Evolutionary conservation across 2,329 filamentous ascomycete species (phyloP).

Genomic region (Xylaria sp.): DNA sequence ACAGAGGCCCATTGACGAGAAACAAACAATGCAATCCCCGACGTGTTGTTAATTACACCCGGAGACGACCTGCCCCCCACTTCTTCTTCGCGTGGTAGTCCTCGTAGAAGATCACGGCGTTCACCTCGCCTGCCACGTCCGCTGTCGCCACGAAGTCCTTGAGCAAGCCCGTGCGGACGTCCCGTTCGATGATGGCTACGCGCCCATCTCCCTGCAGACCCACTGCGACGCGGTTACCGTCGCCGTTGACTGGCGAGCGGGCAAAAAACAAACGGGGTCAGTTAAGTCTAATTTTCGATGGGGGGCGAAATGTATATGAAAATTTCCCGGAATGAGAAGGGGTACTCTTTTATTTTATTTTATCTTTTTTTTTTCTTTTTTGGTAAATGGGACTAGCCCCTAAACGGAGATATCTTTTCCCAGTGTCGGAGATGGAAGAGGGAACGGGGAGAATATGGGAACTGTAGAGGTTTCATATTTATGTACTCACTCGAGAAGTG

Average conservation of each 20-base stretch:
- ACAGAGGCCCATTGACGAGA: conserved; percentile 21
- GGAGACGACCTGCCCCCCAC: conserved; percentile 13
- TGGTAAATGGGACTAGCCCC: conserved; percentile 7
- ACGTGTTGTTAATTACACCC: conserved; percentile 15
- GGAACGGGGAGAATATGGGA: background rate
- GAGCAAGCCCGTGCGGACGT: conserved; percentile 68
- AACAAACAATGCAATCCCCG: background rate
- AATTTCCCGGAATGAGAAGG: background rate
- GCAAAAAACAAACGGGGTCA: conserved; percentile 51
- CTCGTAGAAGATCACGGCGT: conserved; percentile 61
- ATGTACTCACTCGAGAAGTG: conserved; percentile 34
- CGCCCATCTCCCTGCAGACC: conserved; percentile 70
- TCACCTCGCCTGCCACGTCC: conserved; percentile 57
- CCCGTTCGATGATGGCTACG: conserved; percentile 69
- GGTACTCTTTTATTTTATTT: too few species aligned
- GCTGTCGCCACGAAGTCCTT: conserved; percentile 56
- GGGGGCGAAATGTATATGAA: background rate
- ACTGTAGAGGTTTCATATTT: background rate
- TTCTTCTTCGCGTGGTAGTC: conserved; percentile 37
- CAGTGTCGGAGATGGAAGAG: background rate
- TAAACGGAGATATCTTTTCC: background rate
- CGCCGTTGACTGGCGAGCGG: conserved; percentile 69
- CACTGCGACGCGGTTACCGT: conserved; percentile 72
- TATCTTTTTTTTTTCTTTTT: too few species aligned
- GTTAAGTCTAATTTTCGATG: background rate